Percentiles rank a stretch among this genome's conserved stretches.
phyloP scores from a whole-genome alignment of 306 rosid species.

The Sophora flavescens region DNA sequence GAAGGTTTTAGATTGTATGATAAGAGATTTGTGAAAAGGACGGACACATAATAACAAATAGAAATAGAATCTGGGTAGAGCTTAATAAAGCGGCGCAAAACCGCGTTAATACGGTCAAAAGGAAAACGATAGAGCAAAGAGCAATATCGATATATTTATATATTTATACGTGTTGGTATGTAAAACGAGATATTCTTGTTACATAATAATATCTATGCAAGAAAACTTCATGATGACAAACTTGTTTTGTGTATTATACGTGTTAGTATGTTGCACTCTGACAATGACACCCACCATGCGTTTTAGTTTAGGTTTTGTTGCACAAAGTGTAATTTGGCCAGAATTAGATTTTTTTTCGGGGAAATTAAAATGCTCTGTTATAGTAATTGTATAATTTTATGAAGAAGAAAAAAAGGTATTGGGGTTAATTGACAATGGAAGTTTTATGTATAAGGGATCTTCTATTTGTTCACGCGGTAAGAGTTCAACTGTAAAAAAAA shows the following conservation, averaged over 20 bases:
- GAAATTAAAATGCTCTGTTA: no score
- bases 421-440: no score
- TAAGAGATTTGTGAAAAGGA: not conserved
- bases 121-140: not conserved
- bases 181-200: not conserved
- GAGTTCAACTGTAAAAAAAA: no score
- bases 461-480: no score
- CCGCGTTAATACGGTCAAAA: not conserved
- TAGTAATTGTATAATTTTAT: no score
- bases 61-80: not conserved
- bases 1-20: not conserved
- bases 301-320: not conserved
- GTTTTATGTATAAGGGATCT: no score
- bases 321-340: not conserved
- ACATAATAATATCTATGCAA: no score
- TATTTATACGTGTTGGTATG: not conserved
- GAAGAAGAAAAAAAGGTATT: no score
- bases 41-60: not conserved
- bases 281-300: no score
- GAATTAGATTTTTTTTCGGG: no score
- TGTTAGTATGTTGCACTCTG: not conserved
- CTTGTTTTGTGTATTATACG: not conserved
- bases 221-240: not conserved
- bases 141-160: not conserved
- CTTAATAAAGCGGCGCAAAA: not conserved